These are phyloP conservation scores for Yamadazyma conglobata DNA, from an alignment of 1,139 yeast genomes.

Conservation along the genomic window DNA sequence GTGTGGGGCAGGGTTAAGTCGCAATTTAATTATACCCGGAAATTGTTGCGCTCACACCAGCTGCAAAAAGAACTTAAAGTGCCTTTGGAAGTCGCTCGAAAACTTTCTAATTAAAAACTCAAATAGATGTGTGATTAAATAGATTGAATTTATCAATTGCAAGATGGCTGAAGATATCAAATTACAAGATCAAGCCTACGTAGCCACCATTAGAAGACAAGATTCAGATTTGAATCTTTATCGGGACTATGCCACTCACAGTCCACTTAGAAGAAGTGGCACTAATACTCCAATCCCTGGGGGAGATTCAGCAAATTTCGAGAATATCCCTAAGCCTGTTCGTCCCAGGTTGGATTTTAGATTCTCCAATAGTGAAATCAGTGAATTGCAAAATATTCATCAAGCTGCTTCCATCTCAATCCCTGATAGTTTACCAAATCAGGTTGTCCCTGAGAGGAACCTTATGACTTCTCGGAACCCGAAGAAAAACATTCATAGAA, in stretches of 20 bases:
- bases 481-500: slow-evolving; percentile 41
- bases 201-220: slow-evolving; percentile 12
- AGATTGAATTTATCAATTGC: too few species aligned
- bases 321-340: slow-evolving; percentile 10
- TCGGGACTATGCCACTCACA: background rate
- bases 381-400: slow-evolving; percentile 6
- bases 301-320: slow-evolving; percentile 2
- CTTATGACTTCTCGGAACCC: slow-evolving; percentile 34
- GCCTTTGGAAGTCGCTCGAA: too few species aligned
- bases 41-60: too few species aligned
- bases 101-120: too few species aligned
- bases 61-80: too few species aligned
- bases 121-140: too few species aligned
- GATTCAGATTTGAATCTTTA: slow-evolving; percentile 8
- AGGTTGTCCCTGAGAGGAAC: slow-evolving; percentile 7
- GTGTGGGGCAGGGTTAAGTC: too few species aligned
- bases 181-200: slow-evolving; percentile 9
- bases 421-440: slow-evolving; percentile 8
- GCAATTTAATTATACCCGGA: too few species aligned
- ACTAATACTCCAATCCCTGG: slow-evolving; percentile 3
- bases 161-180: too few species aligned
- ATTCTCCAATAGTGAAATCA: slow-evolving; percentile 13
- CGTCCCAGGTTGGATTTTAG: slow-evolving; percentile 14
- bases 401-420: slow-evolving; percentile 1
- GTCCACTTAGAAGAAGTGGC: background rate